These are phyloP conservation scores for Marchantia polymorpha DNA, from an alignment of 225 moss, liverwort and hornwort genomes.

Conservation along the genomic window DNA sequence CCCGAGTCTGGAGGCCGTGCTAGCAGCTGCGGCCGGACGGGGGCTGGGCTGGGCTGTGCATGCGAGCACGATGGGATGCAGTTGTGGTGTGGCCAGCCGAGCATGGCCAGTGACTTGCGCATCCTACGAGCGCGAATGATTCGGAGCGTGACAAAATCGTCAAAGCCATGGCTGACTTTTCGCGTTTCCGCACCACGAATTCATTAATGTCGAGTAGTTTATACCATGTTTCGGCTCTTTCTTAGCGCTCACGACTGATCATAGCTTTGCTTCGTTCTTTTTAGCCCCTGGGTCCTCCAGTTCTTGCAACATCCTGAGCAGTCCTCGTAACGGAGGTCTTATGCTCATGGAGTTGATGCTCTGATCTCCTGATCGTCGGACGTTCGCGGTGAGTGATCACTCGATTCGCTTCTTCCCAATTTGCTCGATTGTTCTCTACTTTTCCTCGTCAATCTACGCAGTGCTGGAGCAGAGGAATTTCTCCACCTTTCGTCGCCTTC, in stretches of 20 bases:
- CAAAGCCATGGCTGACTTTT: conserved; percentile 1
- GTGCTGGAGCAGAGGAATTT: too few species aligned
- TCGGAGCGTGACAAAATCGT: neutral
- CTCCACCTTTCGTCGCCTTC: too few species aligned
- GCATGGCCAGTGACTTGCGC: neutral
- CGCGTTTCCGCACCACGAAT: neutral
- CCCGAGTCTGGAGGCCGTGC: too few species aligned
- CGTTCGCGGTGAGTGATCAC: neutral
- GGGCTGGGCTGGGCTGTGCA: neutral
- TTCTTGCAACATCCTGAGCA: conserved; percentile 13
- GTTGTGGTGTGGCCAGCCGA: conserved; percentile 4
- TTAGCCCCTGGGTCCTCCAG: neutral
- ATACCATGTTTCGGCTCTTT: neutral
- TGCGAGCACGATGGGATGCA: conserved; percentile 9
- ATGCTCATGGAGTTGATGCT: conserved; percentile 10
- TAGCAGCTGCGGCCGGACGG: too few species aligned
- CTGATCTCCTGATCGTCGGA: conserved; percentile 4
- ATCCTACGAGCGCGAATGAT: neutral
- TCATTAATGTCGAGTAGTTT: neutral
- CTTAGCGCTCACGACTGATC: neutral
- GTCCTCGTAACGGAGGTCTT: conserved; percentile 16
- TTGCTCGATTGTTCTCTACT: neutral
- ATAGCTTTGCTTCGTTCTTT: neutral
- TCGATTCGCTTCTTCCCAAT: neutral
- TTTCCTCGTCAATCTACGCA: neutral